phyloP scores from a whole-genome alignment of 2,329 filamentous ascomycete species.

The Monilinia laxa region DNA sequence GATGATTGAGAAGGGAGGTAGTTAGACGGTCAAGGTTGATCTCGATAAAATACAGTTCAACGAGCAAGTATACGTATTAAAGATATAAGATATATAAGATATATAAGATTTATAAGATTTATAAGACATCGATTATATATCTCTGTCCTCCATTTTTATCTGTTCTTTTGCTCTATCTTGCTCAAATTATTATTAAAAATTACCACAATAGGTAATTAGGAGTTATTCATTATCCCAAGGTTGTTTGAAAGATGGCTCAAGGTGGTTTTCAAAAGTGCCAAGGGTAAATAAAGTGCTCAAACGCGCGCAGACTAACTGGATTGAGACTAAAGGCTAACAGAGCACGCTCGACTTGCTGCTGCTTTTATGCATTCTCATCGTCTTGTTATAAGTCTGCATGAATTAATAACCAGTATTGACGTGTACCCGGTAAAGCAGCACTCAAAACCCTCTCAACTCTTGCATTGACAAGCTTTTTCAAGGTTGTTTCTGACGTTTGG shows the following conservation, averaged over 20 bases:
- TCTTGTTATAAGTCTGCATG: background rate
- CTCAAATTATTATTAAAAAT: background rate
- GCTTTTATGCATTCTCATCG: background rate
- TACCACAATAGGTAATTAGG: too few relatives aligned
- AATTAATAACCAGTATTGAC: background rate
- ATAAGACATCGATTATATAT: too few relatives aligned
- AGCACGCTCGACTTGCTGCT: background rate
- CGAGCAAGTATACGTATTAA: background rate
- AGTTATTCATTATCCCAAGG: background rate
- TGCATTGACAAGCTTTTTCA: background rate
- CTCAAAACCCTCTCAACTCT: background rate
- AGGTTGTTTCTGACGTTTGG: background rate
- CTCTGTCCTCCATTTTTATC: background rate
- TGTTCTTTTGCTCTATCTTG: slow-evolving; percentile 15
- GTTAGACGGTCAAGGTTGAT: background rate
- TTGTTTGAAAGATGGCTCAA: slow-evolving; percentile 3
- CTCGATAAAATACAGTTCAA: background rate
- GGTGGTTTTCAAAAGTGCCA: slow-evolving; percentile 8
- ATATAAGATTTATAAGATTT: background rate
- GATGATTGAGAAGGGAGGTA: background rate
- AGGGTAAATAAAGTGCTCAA: slow-evolving; percentile 23
- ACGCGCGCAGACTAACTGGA: slow-evolving; percentile 20
- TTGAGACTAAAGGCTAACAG: background rate
- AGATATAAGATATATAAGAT: background rate
- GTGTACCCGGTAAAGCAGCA: background rate